phyloP scores from a whole-genome alignment of 2,329 filamentous ascomycete species.

The Fusarium sp. region DNA sequence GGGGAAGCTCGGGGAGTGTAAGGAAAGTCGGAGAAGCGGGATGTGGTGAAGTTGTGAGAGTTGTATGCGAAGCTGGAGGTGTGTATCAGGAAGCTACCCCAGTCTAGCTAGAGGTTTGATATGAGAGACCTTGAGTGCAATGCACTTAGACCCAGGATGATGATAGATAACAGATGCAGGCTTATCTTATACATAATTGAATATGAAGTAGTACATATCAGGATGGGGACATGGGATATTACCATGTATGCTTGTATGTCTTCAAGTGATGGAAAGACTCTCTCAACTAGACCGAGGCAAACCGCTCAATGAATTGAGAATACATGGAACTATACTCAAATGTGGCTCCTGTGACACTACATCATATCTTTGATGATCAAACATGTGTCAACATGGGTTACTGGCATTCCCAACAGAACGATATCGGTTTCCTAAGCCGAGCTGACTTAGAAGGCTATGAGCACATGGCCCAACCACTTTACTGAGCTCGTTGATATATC shows the following conservation, averaged over 20 bases:
- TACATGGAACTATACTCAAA: slow-evolving; percentile 10
- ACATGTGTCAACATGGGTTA: slow-evolving; percentile 1
- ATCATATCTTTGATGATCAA: neutral
- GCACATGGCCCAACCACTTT: slow-evolving; percentile 8
- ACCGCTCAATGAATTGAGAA: neutral
- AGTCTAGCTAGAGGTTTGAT: slow-evolving; percentile 4
- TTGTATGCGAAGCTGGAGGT: slow-evolving; percentile 24
- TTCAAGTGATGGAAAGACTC: neutral
- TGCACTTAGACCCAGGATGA: neutral
- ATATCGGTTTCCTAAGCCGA: slow-evolving; percentile 21
- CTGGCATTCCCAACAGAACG: slow-evolving; percentile 21
- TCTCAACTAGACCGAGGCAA: slow-evolving; percentile 31
- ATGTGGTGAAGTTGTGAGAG: slow-evolving; percentile 10
- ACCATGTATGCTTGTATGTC: neutral
- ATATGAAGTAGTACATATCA: neutral
- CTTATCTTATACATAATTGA: neutral
- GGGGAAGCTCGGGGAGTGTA: slow-evolving; percentile 26
- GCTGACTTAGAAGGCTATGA: neutral
- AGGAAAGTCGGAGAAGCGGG: slow-evolving; percentile 27
- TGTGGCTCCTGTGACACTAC: slow-evolving; percentile 4
- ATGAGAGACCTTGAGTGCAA: neutral
- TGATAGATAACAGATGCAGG: neutral
- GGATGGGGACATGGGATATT: neutral
- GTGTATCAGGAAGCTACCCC: slow-evolving; percentile 17
- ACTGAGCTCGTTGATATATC: slow-evolving; percentile 26